Evolutionary conservation across 202 grass and related monocot genomes (phyloP).

Genomic region (Hordeum pubiflorum): DNA sequence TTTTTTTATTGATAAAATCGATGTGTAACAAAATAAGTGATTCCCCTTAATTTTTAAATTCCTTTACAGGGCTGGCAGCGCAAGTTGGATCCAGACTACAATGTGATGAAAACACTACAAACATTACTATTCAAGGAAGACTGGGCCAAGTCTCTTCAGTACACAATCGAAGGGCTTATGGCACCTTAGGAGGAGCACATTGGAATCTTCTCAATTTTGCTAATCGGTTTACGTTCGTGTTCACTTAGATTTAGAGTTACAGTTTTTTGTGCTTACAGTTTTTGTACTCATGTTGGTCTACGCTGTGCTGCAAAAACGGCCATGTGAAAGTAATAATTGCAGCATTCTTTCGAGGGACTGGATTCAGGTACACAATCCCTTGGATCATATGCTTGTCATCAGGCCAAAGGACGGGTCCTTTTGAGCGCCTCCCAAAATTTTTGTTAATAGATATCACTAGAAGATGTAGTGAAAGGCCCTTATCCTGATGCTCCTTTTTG

Average conservation of each 20-base stretch:
- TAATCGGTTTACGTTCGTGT: conserved; percentile 22
- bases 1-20: background rate
- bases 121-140: conserved; percentile 86
- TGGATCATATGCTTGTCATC: background rate
- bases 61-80: conserved; percentile 86
- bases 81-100: conserved; percentile 92
- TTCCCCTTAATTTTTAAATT: background rate
- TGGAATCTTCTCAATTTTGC: conserved; percentile 25
- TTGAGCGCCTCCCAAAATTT: background rate
- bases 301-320: conserved; percentile 23
- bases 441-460: conserved; percentile 33
- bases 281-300: conserved; percentile 14
- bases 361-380: background rate
- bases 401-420: conserved; percentile 27
- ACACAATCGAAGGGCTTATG: conserved; percentile 93
- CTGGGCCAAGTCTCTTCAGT: conserved; percentile 80
- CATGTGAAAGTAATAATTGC: conserved; percentile 37
- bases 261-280: conserved; percentile 8
- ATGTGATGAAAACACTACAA: conserved; percentile 91
- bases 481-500: conserved; percentile 10
- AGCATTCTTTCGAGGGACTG: conserved; percentile 25
- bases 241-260: conserved; percentile 13
- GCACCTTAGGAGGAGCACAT: conserved; percentile 37
- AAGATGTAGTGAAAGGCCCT: conserved; percentile 26
- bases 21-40: background rate